Evolutionary conservation across 371 early-diverging fungal genomes (phyloP), one percentile per base, ranked within the genome.

Genomic region (Circinella minor): DNA sequence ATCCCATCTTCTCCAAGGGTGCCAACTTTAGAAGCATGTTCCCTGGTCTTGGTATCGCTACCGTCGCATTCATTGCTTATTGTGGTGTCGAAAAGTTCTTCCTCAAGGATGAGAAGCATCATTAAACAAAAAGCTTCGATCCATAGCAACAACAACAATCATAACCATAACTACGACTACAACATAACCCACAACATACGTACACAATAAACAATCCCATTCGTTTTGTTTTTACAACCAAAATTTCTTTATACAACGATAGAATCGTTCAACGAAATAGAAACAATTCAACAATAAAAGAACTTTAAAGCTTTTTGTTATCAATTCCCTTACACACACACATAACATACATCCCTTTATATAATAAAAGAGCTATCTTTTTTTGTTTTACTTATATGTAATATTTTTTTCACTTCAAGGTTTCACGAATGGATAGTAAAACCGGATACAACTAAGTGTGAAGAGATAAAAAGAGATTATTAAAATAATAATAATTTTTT

Each of bases 1-100:
- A 91, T 76, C 88, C 91, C 61, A 86, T 93, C 78, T 96, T 94
- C 77, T 89, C 91, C 37, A 80, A 79, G 65, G 63, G 76, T 46
- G 79, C 82, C 72, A 85, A 90, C 74, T 71, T 93, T 61, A 81
- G 83, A 59, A 85, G 85, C 76, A 77, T 91, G 78, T 88, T 92
- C 77, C 96, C 96, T n/a, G 96, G 96, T 47, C 81, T 95, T 51
- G 92, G 93, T 70, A 88, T 93, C 68, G 96, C 92, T 13, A 85
- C 91, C 51, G 93, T 87, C 43, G 90, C 92, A 10, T 94, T 96
- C 76, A 87, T 90, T 36, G 84, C 89, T 60, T 96, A 94, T 77
- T 86, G 92, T 65, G 91, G 84, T 57, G 90, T 88, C 75, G 95
- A 96, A 77, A 81, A 89, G 69, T 89, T 90, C 66, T 71, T 86